These are phyloP conservation scores for Suhomyces kilbournensis DNA, from an alignment of 805 yeast genomes.

Conservation along the genomic window DNA sequence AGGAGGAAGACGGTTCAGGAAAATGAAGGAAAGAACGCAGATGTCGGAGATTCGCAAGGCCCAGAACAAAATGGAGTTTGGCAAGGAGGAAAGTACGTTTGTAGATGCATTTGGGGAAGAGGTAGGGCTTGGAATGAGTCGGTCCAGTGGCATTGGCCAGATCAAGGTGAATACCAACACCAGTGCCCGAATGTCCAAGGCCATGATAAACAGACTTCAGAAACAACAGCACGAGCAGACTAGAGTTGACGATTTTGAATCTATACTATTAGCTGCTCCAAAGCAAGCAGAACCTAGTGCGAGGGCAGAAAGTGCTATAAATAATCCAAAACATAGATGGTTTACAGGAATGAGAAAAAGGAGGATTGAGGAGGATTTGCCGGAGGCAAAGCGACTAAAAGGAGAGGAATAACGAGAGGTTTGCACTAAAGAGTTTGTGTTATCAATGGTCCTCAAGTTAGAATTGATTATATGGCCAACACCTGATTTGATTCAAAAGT, in stretches of 20 bases:
- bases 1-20: conserved; percentile 80
- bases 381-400: not conserved
- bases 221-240: conserved; percentile 5
- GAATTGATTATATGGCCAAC: too few species aligned
- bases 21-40: conserved; percentile 75
- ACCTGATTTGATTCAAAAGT: too few species aligned
- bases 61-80: conserved; percentile 83
- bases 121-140: conserved; percentile 75
- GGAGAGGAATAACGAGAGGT: not conserved
- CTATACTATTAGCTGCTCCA: conserved; percentile 10
- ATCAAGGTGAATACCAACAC: conserved; percentile 44
- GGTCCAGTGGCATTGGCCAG: conserved; percentile 21
- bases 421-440: too few species aligned
- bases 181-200: conserved; percentile 58
- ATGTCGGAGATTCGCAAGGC: conserved; percentile 79
- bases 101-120: conserved; percentile 75
- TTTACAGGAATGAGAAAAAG: conserved; percentile 19
- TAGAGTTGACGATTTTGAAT: conserved; percentile 12
- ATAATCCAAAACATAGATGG: conserved; percentile 13
- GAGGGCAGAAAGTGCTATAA: not conserved
- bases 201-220: conserved; percentile 50
- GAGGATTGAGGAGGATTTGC: not conserved
- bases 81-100: conserved; percentile 62
- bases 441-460: too few species aligned
- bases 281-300: not conserved